Base-by-base conservation (phyloP, 768 basidiomycete species). In the Boletus subcaerulescens region DNA sequence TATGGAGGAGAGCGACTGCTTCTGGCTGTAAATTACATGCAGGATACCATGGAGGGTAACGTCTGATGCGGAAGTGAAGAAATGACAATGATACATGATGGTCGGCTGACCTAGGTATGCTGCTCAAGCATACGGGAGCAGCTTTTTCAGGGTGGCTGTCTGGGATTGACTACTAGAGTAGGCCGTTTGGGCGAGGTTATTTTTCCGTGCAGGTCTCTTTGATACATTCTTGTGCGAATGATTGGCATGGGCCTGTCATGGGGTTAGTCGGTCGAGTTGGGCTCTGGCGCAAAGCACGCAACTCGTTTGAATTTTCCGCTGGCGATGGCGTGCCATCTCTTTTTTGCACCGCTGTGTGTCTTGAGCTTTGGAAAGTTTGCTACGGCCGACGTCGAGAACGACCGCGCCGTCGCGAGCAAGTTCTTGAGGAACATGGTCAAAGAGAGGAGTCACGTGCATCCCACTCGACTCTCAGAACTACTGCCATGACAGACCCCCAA, bases 281-380 rank as follows among this genome's bases (percentile, higher is more conserved):
- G 18, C n/a, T 14, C 31, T 2, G 7, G 35, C 17, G 38, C 22
- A 33, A 29, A 24, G 35, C 17, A 73, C 85, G 42, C 29, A 56
- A 91, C 89, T 61, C 89, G 86, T 77, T 91, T 91, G 76, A 90
- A 91, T 15, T 75, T 67, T 43, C 83, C 81, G 24, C 81, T 84
- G n/a, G 81, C 80, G 43, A 90, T 70, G 4, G 86, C 84, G 53
- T 81, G 75, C 87, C 87, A 91, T 57, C 89, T 76, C 71, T 91
- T 91, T 74, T 91, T 91, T 22, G 89, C 80, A 11, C 89, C 89
- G 4, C 83, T 86, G 67, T 91, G 89, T 1, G 86, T 81, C 70
- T 91, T 91, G 62, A 91, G 73, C 73, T 91, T 91, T 50, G 89
- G 89, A 51, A 84, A 87, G 50, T 80, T 77, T 29, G 70, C 67